Base-by-base conservation (phyloP, 169 alveolate genomes). In the Eimeria brunetti region DNA sequence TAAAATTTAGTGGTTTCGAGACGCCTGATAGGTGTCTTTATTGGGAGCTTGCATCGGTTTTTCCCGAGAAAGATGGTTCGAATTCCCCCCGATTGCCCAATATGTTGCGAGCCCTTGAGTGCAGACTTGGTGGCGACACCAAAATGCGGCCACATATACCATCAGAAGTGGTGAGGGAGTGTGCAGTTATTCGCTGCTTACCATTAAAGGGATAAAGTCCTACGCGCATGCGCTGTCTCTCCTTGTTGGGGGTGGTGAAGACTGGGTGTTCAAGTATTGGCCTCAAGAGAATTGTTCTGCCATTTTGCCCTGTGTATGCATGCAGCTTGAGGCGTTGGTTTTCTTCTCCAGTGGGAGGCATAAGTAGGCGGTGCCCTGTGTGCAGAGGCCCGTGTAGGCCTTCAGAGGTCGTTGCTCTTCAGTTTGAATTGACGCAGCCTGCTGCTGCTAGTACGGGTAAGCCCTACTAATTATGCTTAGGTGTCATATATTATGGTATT, bases 41-140 rank as follows among this genome's bases (percentile, higher is more conserved):
- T 1, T 73, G 56, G 24, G 51, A 73, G n/a, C 46, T 22, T 38
- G 11, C 46, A 33, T 14, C 80, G 83, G 30, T 41, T 9, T 62
- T 73, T 27, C 53, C 62, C 24, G 36, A 14, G n/a, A 27, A 49
- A 24, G n/a, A 83, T 83, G 90, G 75, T 49, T 24, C 71, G 33
- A 24, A 46, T 83, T 18, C 76, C 90, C 11, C 90, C 90, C n/a
- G 90, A 83, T 49, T 83, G 90, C 53, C 67, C 90, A 56, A 83
- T 83, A 18, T 83, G 90, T 44, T 83, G 90, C 75, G 90, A 83
- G 53, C 90, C 90, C 16, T n/a, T 83, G 30, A 53, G 46, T 30
- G 60, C 71, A 56, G 41, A 83, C 33, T 56, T 83, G 73, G 90
- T 49, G 27, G 75, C 90, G 1, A 20, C 90, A 14, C 53, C 90